A percentile compares a stretch with the other conserved stretches of the same genome.
Evolutionary conservation across 192 early-diverging fungal genomes (phyloP).

Genomic region (Irineochytrium annulatum): DNA sequence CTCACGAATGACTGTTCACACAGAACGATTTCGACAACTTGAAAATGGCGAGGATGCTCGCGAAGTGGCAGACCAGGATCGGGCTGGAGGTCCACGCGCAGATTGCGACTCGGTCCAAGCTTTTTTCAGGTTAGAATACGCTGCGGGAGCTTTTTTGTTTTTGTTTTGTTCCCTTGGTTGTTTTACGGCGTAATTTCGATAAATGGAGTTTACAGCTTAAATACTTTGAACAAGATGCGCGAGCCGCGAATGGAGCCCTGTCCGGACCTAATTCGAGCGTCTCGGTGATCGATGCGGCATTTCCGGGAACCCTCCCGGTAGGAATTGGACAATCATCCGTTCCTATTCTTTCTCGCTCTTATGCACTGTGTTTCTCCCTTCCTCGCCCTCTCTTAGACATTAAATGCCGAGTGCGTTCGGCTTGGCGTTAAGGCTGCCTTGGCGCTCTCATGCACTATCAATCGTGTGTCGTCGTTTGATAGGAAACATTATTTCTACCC

Average conservation of each 20-base stretch:
- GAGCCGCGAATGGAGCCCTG: conserved; percentile 24
- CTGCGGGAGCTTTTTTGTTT: too few relatives aligned
- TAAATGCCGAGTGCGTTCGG: conserved; percentile 72
- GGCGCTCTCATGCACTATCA: conserved; percentile 62
- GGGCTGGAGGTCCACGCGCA: conserved; percentile 91
- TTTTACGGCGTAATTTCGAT: too few relatives aligned
- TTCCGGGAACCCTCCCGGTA: conserved; percentile 83
- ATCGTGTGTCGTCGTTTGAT: conserved; percentile 71
- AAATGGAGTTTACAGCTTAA: not conserved
- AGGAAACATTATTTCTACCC: conserved; percentile 96
- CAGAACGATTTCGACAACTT: not conserved
- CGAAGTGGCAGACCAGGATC: conserved; percentile 51
- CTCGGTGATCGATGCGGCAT: conserved; percentile 71
- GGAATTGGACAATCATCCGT: not conserved
- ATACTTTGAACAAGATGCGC: not conserved
- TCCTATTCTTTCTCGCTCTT: conserved; percentile 3
- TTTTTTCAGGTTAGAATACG: conserved; percentile 72
- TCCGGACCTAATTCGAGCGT: conserved; percentile 68
- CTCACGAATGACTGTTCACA: not conserved
- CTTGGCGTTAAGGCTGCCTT: conserved; percentile 70
- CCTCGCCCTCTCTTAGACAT: conserved; percentile 1
- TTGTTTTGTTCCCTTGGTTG: too few relatives aligned
- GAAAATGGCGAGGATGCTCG: not conserved
- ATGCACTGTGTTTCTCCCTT: conserved; percentile 2
- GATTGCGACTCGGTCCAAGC: conserved; percentile 67